Percentiles rank a stretch among this genome's conserved stretches.
Evolutionary conservation across 140 eudicot genomes (phyloP).

Genomic region (Oenanthe javanica): DNA sequence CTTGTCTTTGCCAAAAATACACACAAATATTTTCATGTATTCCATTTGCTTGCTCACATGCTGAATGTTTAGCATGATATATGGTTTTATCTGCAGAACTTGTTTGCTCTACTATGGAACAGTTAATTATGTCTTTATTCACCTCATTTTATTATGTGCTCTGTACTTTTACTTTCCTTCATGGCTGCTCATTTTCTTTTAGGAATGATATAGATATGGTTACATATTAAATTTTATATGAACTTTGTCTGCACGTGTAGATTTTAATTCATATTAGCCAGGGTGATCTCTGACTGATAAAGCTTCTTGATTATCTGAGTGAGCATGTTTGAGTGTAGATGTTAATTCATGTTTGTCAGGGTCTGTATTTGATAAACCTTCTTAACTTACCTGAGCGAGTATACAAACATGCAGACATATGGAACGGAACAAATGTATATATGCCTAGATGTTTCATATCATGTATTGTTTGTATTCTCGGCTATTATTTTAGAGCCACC

Average conservation of each 20-base stretch:
- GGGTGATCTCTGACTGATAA: not conserved
- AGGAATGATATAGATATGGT: not conserved
- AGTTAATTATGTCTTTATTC: not conserved
- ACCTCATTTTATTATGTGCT: no score
- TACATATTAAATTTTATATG: no score
- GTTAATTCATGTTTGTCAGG: no score
- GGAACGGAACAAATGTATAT: no score
- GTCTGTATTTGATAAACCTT: no score
- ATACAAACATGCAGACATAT: no score
- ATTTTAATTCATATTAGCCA: not conserved
- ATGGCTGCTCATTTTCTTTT: not conserved
- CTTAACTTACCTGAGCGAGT: no score
- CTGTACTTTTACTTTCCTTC: not conserved
- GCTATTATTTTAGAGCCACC: no score
- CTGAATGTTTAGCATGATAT: slow-evolving; percentile 4
- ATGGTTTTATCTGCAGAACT: not conserved
- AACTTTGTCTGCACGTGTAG: no score
- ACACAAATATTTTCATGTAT: not conserved
- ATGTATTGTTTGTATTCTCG: no score
- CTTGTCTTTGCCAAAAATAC: not conserved
- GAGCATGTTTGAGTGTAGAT: no score
- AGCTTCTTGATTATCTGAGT: not conserved
- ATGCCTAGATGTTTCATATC: no score
- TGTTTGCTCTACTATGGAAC: not conserved
- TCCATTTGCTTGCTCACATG: not conserved